A percentile compares a stretch with the other conserved stretches of the same genome.
These are phyloP conservation scores for Oryza longistaminata DNA, from an alignment of 176 grass and related monocot species.

Conservation along the genomic window DNA sequence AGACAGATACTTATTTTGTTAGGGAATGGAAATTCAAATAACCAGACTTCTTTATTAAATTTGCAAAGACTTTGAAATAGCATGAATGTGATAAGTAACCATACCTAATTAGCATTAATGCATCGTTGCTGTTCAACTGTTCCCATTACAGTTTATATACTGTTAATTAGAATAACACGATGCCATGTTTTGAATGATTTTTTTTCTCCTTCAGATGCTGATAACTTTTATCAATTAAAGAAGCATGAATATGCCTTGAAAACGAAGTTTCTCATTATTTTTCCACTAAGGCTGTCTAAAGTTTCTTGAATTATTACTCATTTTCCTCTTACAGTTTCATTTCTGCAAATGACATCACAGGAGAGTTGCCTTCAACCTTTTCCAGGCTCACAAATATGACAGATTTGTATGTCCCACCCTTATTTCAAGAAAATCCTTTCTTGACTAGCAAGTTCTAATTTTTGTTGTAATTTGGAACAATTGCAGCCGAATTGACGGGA, in stretches of 20 bases:
- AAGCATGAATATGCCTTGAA: not conserved
- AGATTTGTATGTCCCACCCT: conserved; percentile 65
- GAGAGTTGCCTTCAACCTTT: conserved; percentile 80
- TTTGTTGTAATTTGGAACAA: conserved; percentile 15
- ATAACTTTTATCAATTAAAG: conserved; percentile 18
- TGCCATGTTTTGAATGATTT: not conserved
- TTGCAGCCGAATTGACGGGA: conserved; percentile 70
- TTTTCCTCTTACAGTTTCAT: conserved; percentile 78
- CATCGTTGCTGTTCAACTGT: not conserved
- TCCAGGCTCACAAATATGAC: conserved; percentile 73
- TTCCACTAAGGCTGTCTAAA: conserved; percentile 8
- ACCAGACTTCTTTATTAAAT: not conserved
- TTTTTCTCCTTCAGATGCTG: not conserved
- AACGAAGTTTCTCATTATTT: conserved; percentile 19
- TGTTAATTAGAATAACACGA: not conserved
- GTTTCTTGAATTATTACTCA: conserved; percentile 44
- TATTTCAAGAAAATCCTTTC: conserved; percentile 7
- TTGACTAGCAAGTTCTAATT: conserved; percentile 41
- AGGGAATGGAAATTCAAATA: not conserved
- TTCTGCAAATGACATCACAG: conserved; percentile 87
- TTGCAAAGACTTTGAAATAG: not conserved
- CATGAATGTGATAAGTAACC: conserved; percentile 23
- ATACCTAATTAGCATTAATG: not conserved
- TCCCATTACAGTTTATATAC: conserved; percentile 1
- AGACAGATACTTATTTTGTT: not conserved